Base-by-base conservation (phyloP, 768 basidiomycete species). In the Termitomyces sp. region DNA sequence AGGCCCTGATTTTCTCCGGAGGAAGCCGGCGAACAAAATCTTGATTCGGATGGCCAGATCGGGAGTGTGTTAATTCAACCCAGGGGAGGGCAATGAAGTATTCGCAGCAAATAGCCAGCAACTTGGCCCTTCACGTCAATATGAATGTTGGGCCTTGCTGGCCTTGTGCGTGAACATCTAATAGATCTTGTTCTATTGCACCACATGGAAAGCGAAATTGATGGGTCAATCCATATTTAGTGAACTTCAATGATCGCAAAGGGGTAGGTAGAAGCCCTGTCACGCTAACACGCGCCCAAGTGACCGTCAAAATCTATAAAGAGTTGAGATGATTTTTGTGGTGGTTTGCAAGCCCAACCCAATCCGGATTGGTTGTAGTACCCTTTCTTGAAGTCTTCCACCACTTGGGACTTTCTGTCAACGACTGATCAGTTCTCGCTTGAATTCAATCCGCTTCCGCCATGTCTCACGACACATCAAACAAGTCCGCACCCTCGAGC, bases 401-500 rank as follows among this genome's bases (percentile, higher is more conserved):
- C 46, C 62, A 52, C 55, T 54, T 57, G 51, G 52, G 54, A 42
- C 54, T 54, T 62, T 53, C 53, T 59, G 58, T 28, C 24, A 31
- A 16, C 18, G 20, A 36, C 45, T 22, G 63, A 60, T 62, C 59
- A 62, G 62, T 54, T 18, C 52, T 57, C 39, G 36, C 20, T 58
- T 42, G 22, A 61, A 59, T 51, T 37, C 58, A 51, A 41, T 31
- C 56, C 60, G 51, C 53, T 59, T 7, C 59, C 64, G 65, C 65
- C 58, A 79, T 80, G 72, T 70, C 75, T 50, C 62, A 60, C 62
- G 63, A 66, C 64, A 66, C 70, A 53, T 69, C 75, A 58, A 77
- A 65, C 62, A 69, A 70, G 46, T 61, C 72, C 49, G 71, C 74
- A 16, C 79, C 80, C 60, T 71, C 81, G 58, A 80, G 77, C 68